Evolutionary conservation across 257 asterid genomes (phyloP), one percentile per base, ranked within the genome.

Genomic region (Voacanga thouarsii): DNA sequence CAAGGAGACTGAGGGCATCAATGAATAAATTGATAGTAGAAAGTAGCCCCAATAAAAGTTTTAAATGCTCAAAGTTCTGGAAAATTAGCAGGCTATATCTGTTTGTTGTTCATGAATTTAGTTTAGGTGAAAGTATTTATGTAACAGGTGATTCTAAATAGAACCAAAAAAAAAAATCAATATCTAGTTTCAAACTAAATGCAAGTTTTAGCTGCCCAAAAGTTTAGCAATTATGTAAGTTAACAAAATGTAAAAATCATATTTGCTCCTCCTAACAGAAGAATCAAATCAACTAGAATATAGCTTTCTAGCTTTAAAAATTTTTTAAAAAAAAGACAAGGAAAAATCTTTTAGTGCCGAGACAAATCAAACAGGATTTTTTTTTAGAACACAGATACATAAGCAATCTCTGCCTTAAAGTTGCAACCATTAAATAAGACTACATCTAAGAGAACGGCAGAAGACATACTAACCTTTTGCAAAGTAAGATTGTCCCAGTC

Each of bases 401-500:
- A 71, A 18, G 19, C 15, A 72, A 72, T 28, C 3, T 1, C 73
- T 47, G 43, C 53, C 49, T 30, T 37, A 50, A 47, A 30, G 18
- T 47, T 44, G 19, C 1, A 50, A 59, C 7, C 10, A 5, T 51
- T 53, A 66, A 39, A 76, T 24, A 53, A 24, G 24, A 50, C 12
- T 53, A n/a, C 44, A 24, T n/a, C 69, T 28, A 64, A 61, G 56
- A 19, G 47, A 41, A 37, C 15, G 76, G 64, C 5, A 44, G 50
- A 37, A 78, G 66, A 69, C 65, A 33, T 33, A 33, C 91, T 74
- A 68, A 92, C 99, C 91, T 90, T 95, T 76, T 90, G 96, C 81
- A 88, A 65, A 78, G 98, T 84, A 53, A 95, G 97, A 84, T 91
- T 93, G 82, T 91, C 96, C 98, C 99, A 95, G 85, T 95, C 92